Conservation (phyloP, 345 rosid genomes). For the Erysimum cheiranthoides region DNA sequence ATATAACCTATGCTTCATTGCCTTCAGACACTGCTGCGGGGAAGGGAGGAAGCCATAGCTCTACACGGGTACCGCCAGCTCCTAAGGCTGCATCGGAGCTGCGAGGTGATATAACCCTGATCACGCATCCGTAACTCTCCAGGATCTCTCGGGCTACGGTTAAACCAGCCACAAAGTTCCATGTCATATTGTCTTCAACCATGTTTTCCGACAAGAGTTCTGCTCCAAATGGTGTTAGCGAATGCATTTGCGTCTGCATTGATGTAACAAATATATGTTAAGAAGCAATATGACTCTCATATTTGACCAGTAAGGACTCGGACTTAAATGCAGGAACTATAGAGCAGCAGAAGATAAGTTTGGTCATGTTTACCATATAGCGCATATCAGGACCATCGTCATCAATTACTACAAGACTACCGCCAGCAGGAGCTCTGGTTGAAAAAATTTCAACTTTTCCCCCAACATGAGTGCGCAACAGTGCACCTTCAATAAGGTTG, state of each 20-base stretch:
- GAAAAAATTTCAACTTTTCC: slow-evolving; percentile 77
- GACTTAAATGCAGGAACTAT: background rate
- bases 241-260: slow-evolving; percentile 92
- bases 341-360: slow-evolving; percentile 1
- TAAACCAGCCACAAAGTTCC: slow-evolving; percentile 94
- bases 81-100: slow-evolving; percentile 67
- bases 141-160: slow-evolving; percentile 91
- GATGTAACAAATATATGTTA: slow-evolving; percentile 6
- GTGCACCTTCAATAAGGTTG: slow-evolving; percentile 94
- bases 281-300: background rate
- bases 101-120: slow-evolving; percentile 83
- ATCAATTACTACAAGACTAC: slow-evolving; percentile 76
- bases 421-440: slow-evolving; percentile 84
- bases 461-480: slow-evolving; percentile 79
- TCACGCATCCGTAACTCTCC: slow-evolving; percentile 86
- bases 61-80: slow-evolving; percentile 83
- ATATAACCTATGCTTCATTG: slow-evolving; percentile 26
- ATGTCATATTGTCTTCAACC: slow-evolving; percentile 98
- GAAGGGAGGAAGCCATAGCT: slow-evolving; percentile 82
- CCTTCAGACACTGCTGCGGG: slow-evolving; percentile 50
- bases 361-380: slow-evolving; percentile 64
- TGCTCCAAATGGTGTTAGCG: slow-evolving; percentile 81
- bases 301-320: background rate
- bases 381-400: slow-evolving; percentile 98
- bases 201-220: slow-evolving; percentile 69